Conservation (phyloP, 805 yeast species). For the Lipomyces yamadae region DNA sequence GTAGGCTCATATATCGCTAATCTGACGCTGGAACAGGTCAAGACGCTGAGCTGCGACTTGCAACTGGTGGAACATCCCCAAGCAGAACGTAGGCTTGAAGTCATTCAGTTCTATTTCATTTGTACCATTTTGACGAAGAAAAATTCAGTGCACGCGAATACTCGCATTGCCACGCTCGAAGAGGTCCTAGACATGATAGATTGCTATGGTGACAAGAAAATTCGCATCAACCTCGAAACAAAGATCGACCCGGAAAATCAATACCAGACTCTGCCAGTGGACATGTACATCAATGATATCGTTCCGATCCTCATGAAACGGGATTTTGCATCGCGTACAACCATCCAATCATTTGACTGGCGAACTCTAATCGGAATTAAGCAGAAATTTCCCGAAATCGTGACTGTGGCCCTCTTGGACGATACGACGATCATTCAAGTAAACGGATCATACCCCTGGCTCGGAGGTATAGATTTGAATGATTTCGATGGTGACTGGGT, state of each 20-base stretch:
- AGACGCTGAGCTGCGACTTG: neutral
- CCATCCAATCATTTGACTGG: slow-evolving; percentile 1
- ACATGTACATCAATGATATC: slow-evolving; percentile 1
- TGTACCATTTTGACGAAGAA: neutral
- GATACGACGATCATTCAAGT: neutral
- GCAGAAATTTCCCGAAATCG: neutral
- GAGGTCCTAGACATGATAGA: neutral
- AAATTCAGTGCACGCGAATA: neutral
- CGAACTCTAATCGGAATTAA: neutral
- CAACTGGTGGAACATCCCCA: neutral
- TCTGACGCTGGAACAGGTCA: neutral
- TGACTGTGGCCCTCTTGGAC: neutral
- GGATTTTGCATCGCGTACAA: neutral
- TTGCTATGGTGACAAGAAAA: neutral
- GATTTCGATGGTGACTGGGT: neutral
- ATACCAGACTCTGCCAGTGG: neutral
- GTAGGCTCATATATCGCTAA: neutral
- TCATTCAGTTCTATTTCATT: neutral
- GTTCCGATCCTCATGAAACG: neutral
- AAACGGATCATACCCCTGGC: neutral
- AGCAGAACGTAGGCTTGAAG: neutral
- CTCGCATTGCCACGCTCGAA: slow-evolving; percentile 1
- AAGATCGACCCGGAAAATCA: neutral
- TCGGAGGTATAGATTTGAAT: neutral
- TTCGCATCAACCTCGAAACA: neutral